A percentile compares a stretch with the other conserved stretches of the same genome.
Evolutionary conservation across 192 early-diverging fungal genomes (phyloP).

Genomic region (Backusella australiensis): DNA sequence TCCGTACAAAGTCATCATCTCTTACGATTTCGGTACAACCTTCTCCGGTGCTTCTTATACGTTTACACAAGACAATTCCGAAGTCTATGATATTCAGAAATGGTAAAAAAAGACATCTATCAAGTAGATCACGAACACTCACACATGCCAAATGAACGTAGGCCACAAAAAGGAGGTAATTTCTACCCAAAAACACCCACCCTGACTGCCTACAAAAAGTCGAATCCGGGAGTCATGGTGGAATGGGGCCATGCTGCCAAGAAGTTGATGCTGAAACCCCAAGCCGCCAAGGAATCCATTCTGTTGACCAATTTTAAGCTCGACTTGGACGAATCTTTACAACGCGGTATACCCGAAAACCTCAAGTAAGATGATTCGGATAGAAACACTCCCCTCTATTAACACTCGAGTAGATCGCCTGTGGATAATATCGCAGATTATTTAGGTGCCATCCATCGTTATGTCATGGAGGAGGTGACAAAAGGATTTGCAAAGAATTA

Average conservation of each 20-base stretch:
- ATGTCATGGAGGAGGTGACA: slow-evolving; percentile 40
- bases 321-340: slow-evolving; percentile 44
- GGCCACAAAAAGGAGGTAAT: slow-evolving; percentile 32
- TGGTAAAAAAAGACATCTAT: slow-evolving; percentile 32
- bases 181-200: slow-evolving; percentile 48
- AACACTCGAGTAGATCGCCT: slow-evolving; percentile 4
- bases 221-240: slow-evolving; percentile 32
- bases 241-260: slow-evolving; percentile 48
- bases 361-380: slow-evolving; percentile 15
- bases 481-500: slow-evolving; percentile 43
- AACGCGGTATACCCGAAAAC: slow-evolving; percentile 37
- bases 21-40: slow-evolving; percentile 45
- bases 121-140: too few species aligned
- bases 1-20: slow-evolving; percentile 29
- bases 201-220: slow-evolving; percentile 36
- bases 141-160: too few species aligned
- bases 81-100: slow-evolving; percentile 43
- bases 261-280: slow-evolving; percentile 18
- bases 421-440: slow-evolving; percentile 42
- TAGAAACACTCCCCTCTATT: neutral
- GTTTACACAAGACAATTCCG: slow-evolving; percentile 37
- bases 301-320: slow-evolving; percentile 51
- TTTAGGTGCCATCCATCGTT: slow-evolving; percentile 32
- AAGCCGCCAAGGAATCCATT: slow-evolving; percentile 6
- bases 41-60: slow-evolving; percentile 51